phyloP scores from a whole-genome alignment of 306 rosid genomes.

The Vicia sativa region DNA sequence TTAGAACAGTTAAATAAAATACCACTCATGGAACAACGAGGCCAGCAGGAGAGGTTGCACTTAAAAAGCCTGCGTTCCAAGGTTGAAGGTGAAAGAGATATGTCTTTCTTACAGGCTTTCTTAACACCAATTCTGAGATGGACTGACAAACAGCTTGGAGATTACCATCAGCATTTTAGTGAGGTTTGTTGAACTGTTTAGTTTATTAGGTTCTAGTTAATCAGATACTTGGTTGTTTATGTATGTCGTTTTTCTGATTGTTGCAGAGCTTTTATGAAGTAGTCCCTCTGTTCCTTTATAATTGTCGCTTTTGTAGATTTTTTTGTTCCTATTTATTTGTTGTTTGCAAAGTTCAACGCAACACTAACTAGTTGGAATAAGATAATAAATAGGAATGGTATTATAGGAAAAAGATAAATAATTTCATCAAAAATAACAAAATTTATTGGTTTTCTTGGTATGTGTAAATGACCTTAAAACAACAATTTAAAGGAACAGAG shows the following conservation, averaged over 20 bases:
- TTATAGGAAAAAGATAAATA: background rate
- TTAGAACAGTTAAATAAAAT: slow-evolving; percentile 88
- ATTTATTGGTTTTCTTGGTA: background rate
- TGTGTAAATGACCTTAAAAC: background rate
- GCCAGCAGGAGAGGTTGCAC: slow-evolving; percentile 89
- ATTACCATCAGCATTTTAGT: slow-evolving; percentile 82
- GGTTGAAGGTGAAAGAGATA: slow-evolving; percentile 66
- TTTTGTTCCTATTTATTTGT: background rate
- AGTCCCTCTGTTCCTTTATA: background rate
- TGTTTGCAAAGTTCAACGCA: background rate
- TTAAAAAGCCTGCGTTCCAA: slow-evolving; percentile 76
- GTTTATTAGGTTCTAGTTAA: slow-evolving; percentile 21
- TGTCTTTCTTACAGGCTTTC: slow-evolving; percentile 83
- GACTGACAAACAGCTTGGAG: slow-evolving; percentile 92
- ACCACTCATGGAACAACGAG: slow-evolving; percentile 94
- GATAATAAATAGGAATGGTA: too few relatives aligned
- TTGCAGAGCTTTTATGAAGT: slow-evolving; percentile 27
- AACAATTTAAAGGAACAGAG: background rate
- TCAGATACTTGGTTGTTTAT: slow-evolving; percentile 34
- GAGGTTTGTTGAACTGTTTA: slow-evolving; percentile 67
- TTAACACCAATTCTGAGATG: slow-evolving; percentile 81
- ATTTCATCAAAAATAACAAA: background rate
- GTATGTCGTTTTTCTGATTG: slow-evolving; percentile 15
- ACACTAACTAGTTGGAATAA: too few relatives aligned
- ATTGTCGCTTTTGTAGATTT: background rate